Evolutionary conservation across 2,329 filamentous ascomycete species (phyloP), one percentile per base, ranked within the genome.

Genomic region (Aspergillus sp.): DNA sequence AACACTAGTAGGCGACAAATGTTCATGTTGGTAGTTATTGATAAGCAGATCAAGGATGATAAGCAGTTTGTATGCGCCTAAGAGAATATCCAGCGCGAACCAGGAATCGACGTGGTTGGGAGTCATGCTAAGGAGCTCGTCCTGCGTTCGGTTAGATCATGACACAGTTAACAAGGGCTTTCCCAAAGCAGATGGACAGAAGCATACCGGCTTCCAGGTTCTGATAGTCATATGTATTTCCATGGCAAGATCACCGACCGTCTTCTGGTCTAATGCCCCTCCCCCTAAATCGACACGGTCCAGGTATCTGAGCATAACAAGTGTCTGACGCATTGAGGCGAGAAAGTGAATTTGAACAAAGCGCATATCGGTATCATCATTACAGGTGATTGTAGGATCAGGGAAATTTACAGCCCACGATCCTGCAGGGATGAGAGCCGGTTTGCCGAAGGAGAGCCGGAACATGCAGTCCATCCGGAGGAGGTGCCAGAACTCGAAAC

Each of bases 401-500:
- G 63, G 63, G 19, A 65, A 61, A 21, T 65, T 64, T 3, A 65
- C 63, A 4, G 49, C 52, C 63, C 63, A 65, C 4, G 60, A 59
- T 3, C 62, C 62, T 3, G 31, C 33, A 1, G 58, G 11, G 8
- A 65, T 65, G 4, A 64, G 47, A 5, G 56, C 49, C 4, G 60
- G 62, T 35, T 61, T 64, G 3, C 62, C 62, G 15, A 65, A 64
- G 1, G 57, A 63, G 12, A 63, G 23, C 1, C 63, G 60, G 15
- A 65, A 65, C 6, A 64, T 45, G 50, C 58, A 64, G 41, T 65
- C 63, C 6, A 44, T 57, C 1, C 62, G 62, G 8, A 65, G 41
- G 3, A 65, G 45, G 21, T 65, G 62, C 63, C 63, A 65, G 44
- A 65, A 65, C 33, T 65, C 63, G 48, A 65, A 64, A 12, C 63